Base-by-base conservation (phyloP, 805 yeast species). In the Candida lessepsii region DNA sequence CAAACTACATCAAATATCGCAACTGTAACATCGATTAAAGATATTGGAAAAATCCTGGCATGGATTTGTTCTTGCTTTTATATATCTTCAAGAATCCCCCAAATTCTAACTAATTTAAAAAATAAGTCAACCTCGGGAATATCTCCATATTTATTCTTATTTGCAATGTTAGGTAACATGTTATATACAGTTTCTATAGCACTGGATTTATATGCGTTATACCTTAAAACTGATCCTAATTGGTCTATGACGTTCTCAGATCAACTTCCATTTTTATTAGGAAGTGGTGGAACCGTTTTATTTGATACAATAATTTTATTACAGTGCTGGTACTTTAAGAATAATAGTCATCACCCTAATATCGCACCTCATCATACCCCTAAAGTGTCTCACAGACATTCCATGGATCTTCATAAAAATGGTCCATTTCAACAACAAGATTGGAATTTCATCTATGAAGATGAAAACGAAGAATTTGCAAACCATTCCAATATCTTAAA, bases 221-320 rank as follows among this genome's bases (percentile, higher is more conserved):
- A 47, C 21, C 42, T 42, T 20, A 49, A 47, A 16, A 51, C 45
- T 19, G 41, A 46, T 24, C 51, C 45, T 6, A 40, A 67, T 29
- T 63, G 63, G 47, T 8, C 34, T 31, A 49, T 48, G 40, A 17
- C 47, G 6, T 84, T 83, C 52, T 60, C 86, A 18, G 52, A 77
- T 28, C 95, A 88, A 51, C 54, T 86, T 35, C 96, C 96, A 0
- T 89, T 80, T 53, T 64, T 90, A 21, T 54, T 86, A 13, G 96
- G 96, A 1, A 79, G 89, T 48, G 74, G 84, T 0, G 96, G 96
- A 3, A 88, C 96, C 0, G 75, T 89, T 15, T 46, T 79, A 4
- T 86, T 89, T 58, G 73, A 67, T 47, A 36, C 45, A 15, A 46
- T 61, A 13, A 57, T 68, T 19, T 48, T 68, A 25, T 48, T 57